A percentile compares a stretch with the other conserved stretches of the same genome.
phyloP scores from a whole-genome alignment of 192 early-diverging fungal species.

The Podila horticola region DNA sequence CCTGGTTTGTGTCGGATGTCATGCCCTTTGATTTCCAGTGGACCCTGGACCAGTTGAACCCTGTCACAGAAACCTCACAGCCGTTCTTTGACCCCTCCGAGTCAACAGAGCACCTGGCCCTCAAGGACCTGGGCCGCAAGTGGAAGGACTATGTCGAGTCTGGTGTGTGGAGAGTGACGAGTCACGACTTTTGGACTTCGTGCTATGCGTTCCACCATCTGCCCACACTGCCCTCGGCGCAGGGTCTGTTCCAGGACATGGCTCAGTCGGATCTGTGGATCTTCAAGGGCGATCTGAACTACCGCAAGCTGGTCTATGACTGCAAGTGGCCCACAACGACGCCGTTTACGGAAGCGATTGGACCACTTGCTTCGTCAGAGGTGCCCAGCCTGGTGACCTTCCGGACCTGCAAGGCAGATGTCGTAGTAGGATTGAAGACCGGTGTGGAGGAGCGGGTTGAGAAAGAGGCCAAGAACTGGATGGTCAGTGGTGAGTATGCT shows the following conservation, averaged over 20 bases:
- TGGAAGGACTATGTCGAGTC: slow-evolving; percentile 75
- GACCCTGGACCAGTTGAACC: slow-evolving; percentile 56
- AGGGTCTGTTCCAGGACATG: slow-evolving; percentile 71
- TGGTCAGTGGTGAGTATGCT: slow-evolving; percentile 79
- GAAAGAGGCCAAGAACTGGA: slow-evolving; percentile 66
- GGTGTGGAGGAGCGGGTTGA: slow-evolving; percentile 66
- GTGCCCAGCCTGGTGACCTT: slow-evolving; percentile 78
- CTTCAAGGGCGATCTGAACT: slow-evolving; percentile 98
- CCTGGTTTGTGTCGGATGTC: slow-evolving; percentile 99
- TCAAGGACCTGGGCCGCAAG: slow-evolving; percentile 63
- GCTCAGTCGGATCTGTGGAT: slow-evolving; percentile 73
- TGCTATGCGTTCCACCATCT: slow-evolving; percentile 87
- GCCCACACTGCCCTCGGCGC: slow-evolving; percentile 60
- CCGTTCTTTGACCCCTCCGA: slow-evolving; percentile 50
- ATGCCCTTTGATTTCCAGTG: slow-evolving; percentile 84
- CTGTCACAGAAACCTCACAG: neutral
- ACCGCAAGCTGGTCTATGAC: slow-evolving; percentile 95
- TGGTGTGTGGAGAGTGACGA: slow-evolving; percentile 73
- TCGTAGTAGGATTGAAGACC: slow-evolving; percentile 73
- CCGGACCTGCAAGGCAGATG: slow-evolving; percentile 91
- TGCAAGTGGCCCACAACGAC: slow-evolving; percentile 86
- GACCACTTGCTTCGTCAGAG: slow-evolving; percentile 66
- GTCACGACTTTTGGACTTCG: slow-evolving; percentile 88
- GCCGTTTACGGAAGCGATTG: slow-evolving; percentile 86
- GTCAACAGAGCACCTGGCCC: slow-evolving; percentile 44